Evolutionary conservation across 129 eudicot species (phyloP).

Genomic region (Glebionis coronaria): DNA sequence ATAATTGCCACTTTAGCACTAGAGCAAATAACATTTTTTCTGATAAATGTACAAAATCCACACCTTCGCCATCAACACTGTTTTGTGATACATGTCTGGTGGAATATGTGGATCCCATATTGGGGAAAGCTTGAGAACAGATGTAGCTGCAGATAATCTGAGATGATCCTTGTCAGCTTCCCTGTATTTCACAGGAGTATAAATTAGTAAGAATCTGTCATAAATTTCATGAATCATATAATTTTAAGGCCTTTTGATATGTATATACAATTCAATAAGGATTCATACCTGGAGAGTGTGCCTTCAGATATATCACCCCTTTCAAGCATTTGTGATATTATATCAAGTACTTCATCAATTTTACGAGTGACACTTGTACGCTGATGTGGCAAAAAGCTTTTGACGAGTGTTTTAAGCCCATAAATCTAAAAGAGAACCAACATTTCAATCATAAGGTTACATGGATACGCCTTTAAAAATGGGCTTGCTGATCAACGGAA

Average conservation of each 20-base stretch:
- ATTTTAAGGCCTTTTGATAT: too few relatives aligned
- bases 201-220: neutral
- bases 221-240: neutral
- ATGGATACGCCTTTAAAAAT: constrained; percentile 10
- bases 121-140: constrained; percentile 84
- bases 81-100: constrained; percentile 59
- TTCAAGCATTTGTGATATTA: constrained; percentile 62
- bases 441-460: constrained; percentile 16
- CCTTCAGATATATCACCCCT: constrained; percentile 43
- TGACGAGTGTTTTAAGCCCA: constrained; percentile 89
- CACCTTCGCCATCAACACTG: constrained; percentile 80
- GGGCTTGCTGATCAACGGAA: neutral
- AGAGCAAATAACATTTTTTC: constrained; percentile 3
- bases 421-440: constrained; percentile 52
- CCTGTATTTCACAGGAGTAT: constrained; percentile 42
- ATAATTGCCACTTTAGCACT: constrained; percentile 11
- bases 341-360: constrained; percentile 51
- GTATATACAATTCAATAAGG: neutral
- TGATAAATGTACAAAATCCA: constrained; percentile 8
- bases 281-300: constrained; percentile 43
- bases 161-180: constrained; percentile 50
- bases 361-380: constrained; percentile 36
- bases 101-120: constrained; percentile 90
- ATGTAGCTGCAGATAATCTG: constrained; percentile 82
- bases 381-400: constrained; percentile 73